phyloP scores from a whole-genome alignment of 257 asterid species.

The Coffea eugenioides region DNA sequence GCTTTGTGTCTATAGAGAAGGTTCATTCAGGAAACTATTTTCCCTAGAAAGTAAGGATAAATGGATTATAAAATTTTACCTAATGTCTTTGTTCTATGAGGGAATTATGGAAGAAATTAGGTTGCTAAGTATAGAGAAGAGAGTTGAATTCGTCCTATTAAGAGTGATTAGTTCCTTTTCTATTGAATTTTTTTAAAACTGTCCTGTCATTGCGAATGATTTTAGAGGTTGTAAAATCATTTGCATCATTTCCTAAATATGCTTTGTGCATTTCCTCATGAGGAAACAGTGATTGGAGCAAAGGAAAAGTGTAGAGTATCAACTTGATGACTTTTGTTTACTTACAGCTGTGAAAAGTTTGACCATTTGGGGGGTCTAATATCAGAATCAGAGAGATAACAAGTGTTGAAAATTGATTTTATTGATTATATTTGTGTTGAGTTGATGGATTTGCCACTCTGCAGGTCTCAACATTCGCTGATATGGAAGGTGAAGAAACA shows the following conservation, averaged over 20 bases:
- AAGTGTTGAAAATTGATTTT: neutral
- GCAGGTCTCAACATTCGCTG: constrained; percentile 91
- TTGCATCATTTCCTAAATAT: neutral
- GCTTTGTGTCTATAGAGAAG: neutral
- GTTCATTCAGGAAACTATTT: neutral
- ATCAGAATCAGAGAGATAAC: neutral
- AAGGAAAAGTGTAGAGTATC: neutral
- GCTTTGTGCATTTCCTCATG: neutral
- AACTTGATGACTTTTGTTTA: neutral
- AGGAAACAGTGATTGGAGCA: neutral
- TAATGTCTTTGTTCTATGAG: neutral
- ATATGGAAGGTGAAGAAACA: constrained; percentile 96
- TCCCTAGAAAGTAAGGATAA: neutral
- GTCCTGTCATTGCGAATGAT: too few relatives aligned
- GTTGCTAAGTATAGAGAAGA: neutral
- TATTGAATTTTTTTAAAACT: neutral
- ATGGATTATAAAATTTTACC: neutral
- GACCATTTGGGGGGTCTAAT: neutral
- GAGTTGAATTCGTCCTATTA: too few relatives aligned
- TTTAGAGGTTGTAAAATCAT: neutral
- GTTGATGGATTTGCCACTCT: constrained; percentile 13
- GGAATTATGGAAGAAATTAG: neutral
- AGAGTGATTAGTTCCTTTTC: neutral
- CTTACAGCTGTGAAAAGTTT: neutral
- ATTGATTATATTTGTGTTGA: neutral